Evolutionary conservation across 2,329 filamentous ascomycete genomes (phyloP).

Genomic region (Phaeoacremonium minimum): DNA sequence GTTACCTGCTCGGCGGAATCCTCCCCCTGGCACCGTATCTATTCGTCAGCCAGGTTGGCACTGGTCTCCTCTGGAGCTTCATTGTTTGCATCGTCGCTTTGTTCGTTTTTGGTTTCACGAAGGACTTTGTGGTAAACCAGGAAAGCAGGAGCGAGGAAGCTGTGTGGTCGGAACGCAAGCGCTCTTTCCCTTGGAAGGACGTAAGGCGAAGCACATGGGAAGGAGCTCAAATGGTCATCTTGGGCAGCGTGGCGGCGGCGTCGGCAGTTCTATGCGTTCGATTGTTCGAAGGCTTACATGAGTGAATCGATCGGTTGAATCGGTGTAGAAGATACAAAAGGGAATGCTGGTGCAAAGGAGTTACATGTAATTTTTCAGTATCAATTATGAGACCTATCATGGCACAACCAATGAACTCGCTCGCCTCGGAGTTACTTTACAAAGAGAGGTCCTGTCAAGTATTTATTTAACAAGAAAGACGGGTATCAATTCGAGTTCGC

Average conservation of each 20-base stretch:
- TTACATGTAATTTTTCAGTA: too few species aligned
- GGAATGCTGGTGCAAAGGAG: too few species aligned
- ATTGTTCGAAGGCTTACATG: conserved; percentile 15
- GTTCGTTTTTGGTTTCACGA: conserved; percentile 22
- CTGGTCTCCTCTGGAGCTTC: conserved; percentile 25
- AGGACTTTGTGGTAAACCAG: conserved; percentile 15
- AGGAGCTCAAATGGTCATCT: conserved; percentile 22
- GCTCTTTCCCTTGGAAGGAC: conserved; percentile 12
- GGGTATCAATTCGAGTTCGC: too few species aligned
- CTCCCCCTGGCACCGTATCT: conserved; percentile 25
- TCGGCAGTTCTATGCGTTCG: conserved; percentile 23
- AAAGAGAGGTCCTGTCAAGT: too few species aligned
- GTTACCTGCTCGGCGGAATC: conserved; percentile 22
- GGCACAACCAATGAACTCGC: too few species aligned
- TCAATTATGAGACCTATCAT: too few species aligned
- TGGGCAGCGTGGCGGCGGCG: conserved; percentile 21
- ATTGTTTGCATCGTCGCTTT: conserved; percentile 21
- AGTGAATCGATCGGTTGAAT: too few species aligned
- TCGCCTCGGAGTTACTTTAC: too few species aligned
- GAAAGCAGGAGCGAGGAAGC: not conserved
- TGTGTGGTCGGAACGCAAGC: not conserved
- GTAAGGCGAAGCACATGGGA: conserved; percentile 18
- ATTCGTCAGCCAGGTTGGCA: conserved; percentile 16
- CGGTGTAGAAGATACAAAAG: too few species aligned
- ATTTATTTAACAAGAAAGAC: too few species aligned